Conservation (phyloP, 345 rosid genomes). For the Boechera retrofracta region DNA sequence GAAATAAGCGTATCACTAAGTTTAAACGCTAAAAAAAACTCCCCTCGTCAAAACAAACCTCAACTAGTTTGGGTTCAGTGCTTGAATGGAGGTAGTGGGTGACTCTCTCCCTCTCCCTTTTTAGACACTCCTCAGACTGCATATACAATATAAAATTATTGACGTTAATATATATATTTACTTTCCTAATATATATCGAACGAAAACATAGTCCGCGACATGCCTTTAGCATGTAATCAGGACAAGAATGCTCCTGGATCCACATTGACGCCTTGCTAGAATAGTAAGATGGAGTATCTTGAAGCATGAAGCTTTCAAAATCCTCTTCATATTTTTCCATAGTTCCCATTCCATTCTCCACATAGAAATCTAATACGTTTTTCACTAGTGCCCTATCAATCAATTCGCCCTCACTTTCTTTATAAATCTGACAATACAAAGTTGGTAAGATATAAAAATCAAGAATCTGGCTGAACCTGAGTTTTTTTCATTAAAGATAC, state of each 20-base stretch:
- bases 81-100: slow-evolving; percentile 74
- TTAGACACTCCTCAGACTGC: slow-evolving; percentile 53
- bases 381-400: slow-evolving; percentile 66
- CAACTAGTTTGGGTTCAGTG: slow-evolving; percentile 71
- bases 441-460: not conserved
- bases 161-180: no score
- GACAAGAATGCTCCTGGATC: slow-evolving; percentile 73
- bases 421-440: slow-evolving; percentile 55
- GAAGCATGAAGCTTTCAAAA: slow-evolving; percentile 68
- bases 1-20: not conserved
- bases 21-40: not conserved
- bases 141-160: no score
- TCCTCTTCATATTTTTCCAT: slow-evolving; percentile 63
- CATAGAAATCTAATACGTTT: slow-evolving; percentile 65
- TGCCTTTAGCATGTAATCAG: slow-evolving; percentile 76
- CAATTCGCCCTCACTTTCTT: slow-evolving; percentile 75
- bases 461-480: not conserved
- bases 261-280: slow-evolving; percentile 76
- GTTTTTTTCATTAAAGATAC: not conserved
- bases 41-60: slow-evolving; percentile 28
- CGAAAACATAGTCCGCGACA: not conserved
- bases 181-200: no score
- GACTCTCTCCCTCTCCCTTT: slow-evolving; percentile 80
- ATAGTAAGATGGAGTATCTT: slow-evolving; percentile 66
- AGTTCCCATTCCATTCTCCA: slow-evolving; percentile 65